Base-by-base conservation (phyloP, 768 basidiomycete genomes). In the Suillus weaverae region DNA sequence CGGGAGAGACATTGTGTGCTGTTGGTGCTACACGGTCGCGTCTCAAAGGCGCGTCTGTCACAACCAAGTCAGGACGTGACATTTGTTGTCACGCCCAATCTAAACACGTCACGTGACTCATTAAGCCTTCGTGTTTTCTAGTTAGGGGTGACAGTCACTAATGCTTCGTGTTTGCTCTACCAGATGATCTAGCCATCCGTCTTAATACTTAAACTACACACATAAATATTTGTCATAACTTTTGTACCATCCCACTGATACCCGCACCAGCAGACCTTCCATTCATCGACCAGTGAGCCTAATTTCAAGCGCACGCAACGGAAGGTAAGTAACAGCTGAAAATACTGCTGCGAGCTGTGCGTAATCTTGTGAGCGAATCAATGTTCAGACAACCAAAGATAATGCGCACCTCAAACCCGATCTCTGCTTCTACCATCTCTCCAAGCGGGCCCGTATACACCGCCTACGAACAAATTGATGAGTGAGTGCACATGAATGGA, bases 1-100 rank as follows among this genome's bases (percentile, higher is more conserved):
- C 35, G 86, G 84, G 46, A 91, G 80, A 62, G 91, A 86, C 90
- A 92, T 91, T 72, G 78, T 77, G 73, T 38, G 73, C n/a, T 53
- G 48, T 43, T 67, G 60, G 67, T 70, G 60, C 43, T 54, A 36
- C n/a, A 36, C 46, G 69, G 62, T 65, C 71, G 71, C 69, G 76
- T 64, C 48, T 26, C 62, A 63, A 63, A 64, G 57, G 63, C 71
- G 75, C 70, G 75, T 69, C 14, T 64, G 75, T 76, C 76, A 76
- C 75, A 51, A 41, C 16, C 20, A 61, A 41, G 39, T 41, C 26
- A 59, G 16, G 5, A 30, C 18, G 38, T 59, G 60, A 63, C 46
- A 44, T 41, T 22, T 36, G 46, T 51, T 55, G 61, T 66, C 39
- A 60, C 59, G 54, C 60, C 43, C 2, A 26, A 16, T 26, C 22